Evolutionary conservation across 768 basidiomycete species (phyloP).

Genomic region (Leccinellum albellum): DNA sequence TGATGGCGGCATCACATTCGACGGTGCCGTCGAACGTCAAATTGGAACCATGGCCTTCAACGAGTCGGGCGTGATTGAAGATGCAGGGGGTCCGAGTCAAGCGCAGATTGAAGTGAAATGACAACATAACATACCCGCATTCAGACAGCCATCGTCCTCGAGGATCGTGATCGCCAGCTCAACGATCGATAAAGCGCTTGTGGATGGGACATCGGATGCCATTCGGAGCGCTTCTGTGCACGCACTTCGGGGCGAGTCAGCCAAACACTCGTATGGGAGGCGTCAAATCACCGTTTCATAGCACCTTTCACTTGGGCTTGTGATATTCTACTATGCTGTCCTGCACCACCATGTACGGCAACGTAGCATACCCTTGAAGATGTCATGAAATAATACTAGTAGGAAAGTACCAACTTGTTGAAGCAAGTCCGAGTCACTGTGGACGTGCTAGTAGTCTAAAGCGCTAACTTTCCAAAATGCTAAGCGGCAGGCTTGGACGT

Average conservation of each 20-base stretch:
- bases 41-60: constrained; percentile 70
- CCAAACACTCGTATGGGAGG: background rate
- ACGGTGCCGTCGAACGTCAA: constrained; percentile 69
- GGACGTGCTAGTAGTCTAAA: no score
- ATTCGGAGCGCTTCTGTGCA: constrained; percentile 42
- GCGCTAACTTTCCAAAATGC: no score
- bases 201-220: constrained; percentile 8
- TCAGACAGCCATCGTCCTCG: constrained; percentile 65
- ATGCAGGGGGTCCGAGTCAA: background rate
- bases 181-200: constrained; percentile 43
- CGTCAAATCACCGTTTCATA: constrained; percentile 49
- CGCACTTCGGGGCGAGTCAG: constrained; percentile 38
- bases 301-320: constrained; percentile 54
- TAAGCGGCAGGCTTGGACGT: no score
- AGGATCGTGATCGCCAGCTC: constrained; percentile 52
- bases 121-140: constrained; percentile 55
- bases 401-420: no score
- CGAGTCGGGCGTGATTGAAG: background rate
- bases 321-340: constrained; percentile 46
- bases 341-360: constrained; percentile 78
- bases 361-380: constrained; percentile 36
- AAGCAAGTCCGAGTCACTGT: no score
- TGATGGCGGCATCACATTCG: constrained; percentile 80
- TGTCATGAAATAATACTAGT: constrained; percentile 3
- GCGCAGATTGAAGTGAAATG: background rate